phyloP scores from a whole-genome alignment of 805 yeast species.

The Kuraishia hungarica region DNA sequence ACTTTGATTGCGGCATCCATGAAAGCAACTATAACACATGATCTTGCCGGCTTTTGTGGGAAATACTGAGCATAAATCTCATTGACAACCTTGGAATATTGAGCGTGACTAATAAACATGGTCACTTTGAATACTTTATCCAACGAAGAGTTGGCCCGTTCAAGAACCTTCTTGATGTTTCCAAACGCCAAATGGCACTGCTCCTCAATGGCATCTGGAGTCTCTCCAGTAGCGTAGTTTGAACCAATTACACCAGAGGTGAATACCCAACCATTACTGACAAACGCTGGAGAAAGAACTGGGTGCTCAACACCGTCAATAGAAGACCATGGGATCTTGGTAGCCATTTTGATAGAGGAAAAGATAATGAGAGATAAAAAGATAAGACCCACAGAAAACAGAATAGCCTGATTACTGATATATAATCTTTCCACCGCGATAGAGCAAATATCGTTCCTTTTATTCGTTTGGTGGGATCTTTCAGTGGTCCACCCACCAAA shows the following conservation, averaged over 20 bases:
- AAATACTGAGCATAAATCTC: slow-evolving; percentile 31
- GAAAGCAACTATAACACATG: slow-evolving; percentile 35
- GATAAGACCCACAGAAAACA: too few species aligned
- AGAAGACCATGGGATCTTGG: slow-evolving; percentile 22
- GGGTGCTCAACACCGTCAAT: slow-evolving; percentile 20
- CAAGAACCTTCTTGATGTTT: slow-evolving; percentile 27
- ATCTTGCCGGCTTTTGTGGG: slow-evolving; percentile 36
- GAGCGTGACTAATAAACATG: slow-evolving; percentile 30
- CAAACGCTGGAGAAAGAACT: slow-evolving; percentile 27
- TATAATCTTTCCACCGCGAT: too few species aligned
- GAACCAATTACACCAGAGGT: slow-evolving; percentile 34
- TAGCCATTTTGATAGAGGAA: too few species aligned
- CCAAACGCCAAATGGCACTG: slow-evolving; percentile 31
- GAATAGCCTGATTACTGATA: too few species aligned
- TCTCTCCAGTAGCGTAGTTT: slow-evolving; percentile 8
- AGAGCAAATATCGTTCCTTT: too few species aligned
- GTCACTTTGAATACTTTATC: slow-evolving; percentile 34
- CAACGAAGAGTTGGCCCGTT: slow-evolving; percentile 28
- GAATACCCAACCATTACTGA: slow-evolving; percentile 27
- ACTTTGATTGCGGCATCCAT: slow-evolving; percentile 39
- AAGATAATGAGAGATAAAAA: too few species aligned
- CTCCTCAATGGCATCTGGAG: slow-evolving; percentile 27
- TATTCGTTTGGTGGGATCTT: too few species aligned
- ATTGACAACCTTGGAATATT: slow-evolving; percentile 29
- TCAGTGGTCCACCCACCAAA: too few species aligned